A percentile compares a stretch with the other conserved stretches of the same genome.
phyloP scores from a whole-genome alignment of 1,284 basidiomycete genomes.

The Malassezia caprae region DNA sequence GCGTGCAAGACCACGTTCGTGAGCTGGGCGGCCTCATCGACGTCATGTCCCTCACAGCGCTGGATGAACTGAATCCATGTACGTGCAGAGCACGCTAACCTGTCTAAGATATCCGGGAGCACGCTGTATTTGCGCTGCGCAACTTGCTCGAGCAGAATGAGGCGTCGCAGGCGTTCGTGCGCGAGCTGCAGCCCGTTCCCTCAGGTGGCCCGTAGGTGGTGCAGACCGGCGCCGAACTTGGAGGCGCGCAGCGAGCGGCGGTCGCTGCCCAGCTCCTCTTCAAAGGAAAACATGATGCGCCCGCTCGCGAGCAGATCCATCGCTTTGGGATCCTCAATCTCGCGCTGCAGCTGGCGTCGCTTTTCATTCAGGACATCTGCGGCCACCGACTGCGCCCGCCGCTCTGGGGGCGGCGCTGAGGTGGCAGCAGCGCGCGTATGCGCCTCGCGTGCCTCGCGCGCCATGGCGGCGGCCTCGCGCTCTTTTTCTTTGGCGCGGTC shows the following conservation, averaged over 20 bases:
- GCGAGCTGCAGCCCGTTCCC: conserved; percentile 21
- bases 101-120: conserved; percentile 37
- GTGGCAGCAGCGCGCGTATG: not conserved
- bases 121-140: conserved; percentile 40
- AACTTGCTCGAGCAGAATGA: conserved; percentile 32
- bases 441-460: conserved; percentile 2
- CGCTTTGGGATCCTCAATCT: not conserved
- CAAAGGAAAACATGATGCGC: conserved; percentile 9
- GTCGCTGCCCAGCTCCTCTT: conserved; percentile 10
- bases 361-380: conserved; percentile 2
- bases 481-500: conserved; percentile 4
- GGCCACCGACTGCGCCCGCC: conserved; percentile 2
- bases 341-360: conserved; percentile 2
- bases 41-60: conserved; percentile 36
- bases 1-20: conserved; percentile 33
- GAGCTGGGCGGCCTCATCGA: conserved; percentile 33
- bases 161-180: conserved; percentile 29
- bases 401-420: not conserved
- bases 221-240: conserved; percentile 15
- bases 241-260: conserved; percentile 16
- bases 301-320: conserved; percentile 8
- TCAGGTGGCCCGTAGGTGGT: not conserved
- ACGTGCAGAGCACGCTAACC: conserved; percentile 14
- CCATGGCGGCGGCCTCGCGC: not conserved
- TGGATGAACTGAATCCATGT: conserved; percentile 40